Base-by-base conservation (phyloP, 1,139 yeast species). In the Saccharomyces hybrid region DNA sequence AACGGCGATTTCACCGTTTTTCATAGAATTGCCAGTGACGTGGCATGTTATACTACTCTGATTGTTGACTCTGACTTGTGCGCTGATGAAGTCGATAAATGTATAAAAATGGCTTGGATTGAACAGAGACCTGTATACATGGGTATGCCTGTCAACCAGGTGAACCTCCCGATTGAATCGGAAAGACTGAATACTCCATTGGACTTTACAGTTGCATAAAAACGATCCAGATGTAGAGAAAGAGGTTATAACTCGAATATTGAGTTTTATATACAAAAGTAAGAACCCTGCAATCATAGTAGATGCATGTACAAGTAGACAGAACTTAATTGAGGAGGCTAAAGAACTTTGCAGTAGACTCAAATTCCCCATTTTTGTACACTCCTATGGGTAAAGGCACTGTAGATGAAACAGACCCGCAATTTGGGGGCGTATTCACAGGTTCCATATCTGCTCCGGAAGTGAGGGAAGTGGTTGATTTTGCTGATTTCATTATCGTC, bases 351-450 rank as follows among this genome's bases (percentile, higher is more conserved):
- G 86, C 52, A 78, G 80, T 57, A 67, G 75, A 49, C 86, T 96
- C n/a, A 82, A 84, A 64, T 87, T 84, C 78, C 95, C 96, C 1
- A 86, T 84, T 11, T 88, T 81, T 71, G 86, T 87, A n/a, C 44
- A 88, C 96, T 16, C 96, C 96, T 53, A 88, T 88, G 96, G 96
- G 96, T 67, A 88, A 88, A 72, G 86, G 90, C 53, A 78, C 81
- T 7, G 79, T 88, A 60, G 83, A 86, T 71, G 96, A 88, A 73
- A 76, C 75, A 54, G 75, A 83, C 60, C 78, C 83, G 46, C 77
- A 88, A 64, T 88, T 82, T 69, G 91, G 89, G 53, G 96, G 96
- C 65, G 90, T 86, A 42, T 88, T 86, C 63, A 85, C 86, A 54
- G 96, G 96, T 49, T 79, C 88, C 1, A 75, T 88, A 62, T 84